Evolutionary conservation across 306 rosid genomes (phyloP), one percentile per base, ranked within the genome.

Genomic region (Acacia crassicarpa): DNA sequence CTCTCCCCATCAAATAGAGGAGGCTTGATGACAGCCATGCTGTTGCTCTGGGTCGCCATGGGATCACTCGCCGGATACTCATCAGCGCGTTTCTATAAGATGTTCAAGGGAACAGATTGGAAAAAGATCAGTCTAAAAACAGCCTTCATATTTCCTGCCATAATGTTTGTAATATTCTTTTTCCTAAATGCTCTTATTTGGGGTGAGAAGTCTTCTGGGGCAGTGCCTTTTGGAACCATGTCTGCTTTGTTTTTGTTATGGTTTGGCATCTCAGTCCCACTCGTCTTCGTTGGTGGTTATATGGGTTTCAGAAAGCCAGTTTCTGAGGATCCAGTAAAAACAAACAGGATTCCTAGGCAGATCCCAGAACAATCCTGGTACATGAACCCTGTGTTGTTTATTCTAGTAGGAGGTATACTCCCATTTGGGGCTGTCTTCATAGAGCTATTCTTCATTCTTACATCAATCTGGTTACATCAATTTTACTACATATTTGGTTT

Each of bases 241-340:
- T 91, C 93, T 88, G 95, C 98, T 22, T 91, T 95, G 77, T 98
- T 95, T 72, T 84, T 89, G 82, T 85, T 93, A 80, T 95, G 99
- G 99, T 95, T 95, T 53, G 91, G 99, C 35, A 95, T 95, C 82
- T 95, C 98, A n/a, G 97, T 95, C 65, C 99, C 99, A 10, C 95
- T 95, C 6, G 89, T 91, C 17, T 89, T 88, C 68, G 84, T 92
- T 44, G 99, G 98, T 30, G 86, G 91, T 20, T 92, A 95, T 78
- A 56, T 92, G 22, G 97, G 99, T 53, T 93, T 80, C 12, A 87
- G 76, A 77, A 95, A 87, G 89, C 89, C 90, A 2, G 69, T 78
- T 32, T 75, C 80, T 25, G 98, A 93, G 87, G 94, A 91, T 67
- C 97, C 97, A 41, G 94, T 93, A 12, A 95, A 91, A 85, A 94